Evolutionary conservation across 345 rosid species (phyloP), one percentile per base, ranked within the genome.

Genomic region (Gossypium sturtianum): DNA sequence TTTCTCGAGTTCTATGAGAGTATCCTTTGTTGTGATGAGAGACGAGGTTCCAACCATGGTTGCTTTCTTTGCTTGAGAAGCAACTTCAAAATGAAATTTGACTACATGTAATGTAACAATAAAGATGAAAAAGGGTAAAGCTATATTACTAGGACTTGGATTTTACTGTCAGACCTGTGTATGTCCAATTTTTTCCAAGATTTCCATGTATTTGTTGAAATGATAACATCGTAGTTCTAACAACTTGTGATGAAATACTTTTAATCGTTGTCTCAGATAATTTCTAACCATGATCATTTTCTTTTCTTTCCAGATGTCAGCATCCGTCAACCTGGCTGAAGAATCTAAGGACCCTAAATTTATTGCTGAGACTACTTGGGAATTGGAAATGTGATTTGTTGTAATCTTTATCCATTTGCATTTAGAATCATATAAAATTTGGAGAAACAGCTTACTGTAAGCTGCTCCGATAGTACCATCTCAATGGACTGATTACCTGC

Each of bases 291-390:
- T 16, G 23, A 47, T 45, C 67, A 6, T 27, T 5, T 27, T 12
- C 38, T 29, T 62, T 73, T 27, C 52, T n/a, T 63, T 43, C 69
- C 69, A 74, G 77, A 43, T 74, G 29, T 64, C 58, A 38, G 77
- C 71, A 52, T 64, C 63, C 12, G 3, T 63, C 52, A 74, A 74
- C 71, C 71, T 74, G 52, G 70, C 71, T 6, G 77, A 63, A 49
- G 61, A 51, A 64, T 64, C 77, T 9, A 64, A 49, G 60, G 54
- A 52, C 29, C 77, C 77, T 3, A 74, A 74, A 52, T 15, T 64
- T 34, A 41, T 56, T 38, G 71, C 77, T 9, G 77, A 74, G 77
- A 74, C 62, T 41, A 51, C 43, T 20, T 74, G 77, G 77, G 69
- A 65, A 13, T 19, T 74, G 68, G 77, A 74, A 53, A 52, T 64